Base-by-base conservation (phyloP, 2,329 filamentous ascomycete species). In the Capronia epimyces region DNA sequence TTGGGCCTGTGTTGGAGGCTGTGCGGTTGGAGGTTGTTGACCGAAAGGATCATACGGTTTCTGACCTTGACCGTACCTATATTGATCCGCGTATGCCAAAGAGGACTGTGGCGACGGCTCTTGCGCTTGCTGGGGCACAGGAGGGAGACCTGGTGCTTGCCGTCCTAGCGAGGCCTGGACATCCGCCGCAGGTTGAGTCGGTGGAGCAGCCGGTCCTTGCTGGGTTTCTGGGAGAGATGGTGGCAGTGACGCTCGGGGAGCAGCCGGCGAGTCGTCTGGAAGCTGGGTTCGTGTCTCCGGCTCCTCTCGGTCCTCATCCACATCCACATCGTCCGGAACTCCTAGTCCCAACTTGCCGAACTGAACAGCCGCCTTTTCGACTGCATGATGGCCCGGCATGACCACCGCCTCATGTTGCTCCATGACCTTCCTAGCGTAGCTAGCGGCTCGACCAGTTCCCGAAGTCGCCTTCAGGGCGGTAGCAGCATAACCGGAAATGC, bases 391-490 rank as follows among this genome's bases (percentile, higher is more conserved):
- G 53, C 88, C 89, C 40, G 93, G 93, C 91, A 98, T 96, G 59
- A 95, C 89, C 34, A 98, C 93, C 52, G 93, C 89, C 73, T 98
- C 93, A 69, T 95, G 90, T 67, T 98, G 93, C 63, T 97, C 90
- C 64, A 95, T 77, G 47, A 96, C 79, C 63, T 89, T 86, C 60
- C 91, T 83, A 68, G 94, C 86, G 69, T 86, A 89, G 71, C 84
- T 90, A 16, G 88, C 81, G 48, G 82, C 83, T 55, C 91, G 86
- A 53, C 76, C 74, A 50, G 78, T 63, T 25, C 69, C 70, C 20
- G 80, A 73, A 55, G 84, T 86, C 10, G 87, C 87, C 73, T 95
- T 95, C 63, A 87, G 76, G 21, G 89, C 88, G 43, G 84, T 86
- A n/a, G 87, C 79, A 43, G 86, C 87, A 67, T 81, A 94, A 47